These are phyloP conservation scores for Syncephalastrum racemosum DNA, from an alignment of 371 early-diverging fungal species.

Conservation along the genomic window DNA sequence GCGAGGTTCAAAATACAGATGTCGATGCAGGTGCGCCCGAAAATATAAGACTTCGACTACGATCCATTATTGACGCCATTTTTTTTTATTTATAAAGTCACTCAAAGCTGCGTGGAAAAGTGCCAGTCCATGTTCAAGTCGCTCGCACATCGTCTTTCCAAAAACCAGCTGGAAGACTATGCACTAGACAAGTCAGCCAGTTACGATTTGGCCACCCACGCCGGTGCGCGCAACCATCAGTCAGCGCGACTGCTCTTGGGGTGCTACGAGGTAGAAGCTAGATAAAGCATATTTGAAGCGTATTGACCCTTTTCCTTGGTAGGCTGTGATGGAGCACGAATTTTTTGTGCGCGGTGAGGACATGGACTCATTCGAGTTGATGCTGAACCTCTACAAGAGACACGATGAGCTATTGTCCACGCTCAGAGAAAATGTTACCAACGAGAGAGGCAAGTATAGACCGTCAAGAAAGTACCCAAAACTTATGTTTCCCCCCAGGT, in stretches of 20 bases:
- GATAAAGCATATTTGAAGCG: neutral
- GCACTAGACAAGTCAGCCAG: slow-evolving; percentile 56
- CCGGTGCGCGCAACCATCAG: slow-evolving; percentile 52
- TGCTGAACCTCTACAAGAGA: slow-evolving; percentile 39
- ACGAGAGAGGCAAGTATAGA: slow-evolving; percentile 28
- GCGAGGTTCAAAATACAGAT: slow-evolving; percentile 2
- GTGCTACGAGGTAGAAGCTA: slow-evolving; percentile 47
- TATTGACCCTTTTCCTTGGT: neutral
- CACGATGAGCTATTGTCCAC: slow-evolving; percentile 25
- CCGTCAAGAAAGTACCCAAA: neutral
- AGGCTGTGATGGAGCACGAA: slow-evolving; percentile 47
- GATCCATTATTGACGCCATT: slow-evolving; percentile 15
- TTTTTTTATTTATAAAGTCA: slow-evolving; percentile 5
- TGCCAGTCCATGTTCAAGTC: slow-evolving; percentile 9
- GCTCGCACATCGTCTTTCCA: slow-evolving; percentile 28
- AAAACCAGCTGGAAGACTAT: slow-evolving; percentile 53
- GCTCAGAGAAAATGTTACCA: slow-evolving; percentile 28
- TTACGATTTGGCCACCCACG: slow-evolving; percentile 48
- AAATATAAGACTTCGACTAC: neutral
- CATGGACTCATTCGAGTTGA: slow-evolving; percentile 24
- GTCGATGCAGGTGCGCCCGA: too few species aligned
- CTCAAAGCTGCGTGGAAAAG: slow-evolving; percentile 7
- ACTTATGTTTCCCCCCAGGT: slow-evolving; percentile 13
- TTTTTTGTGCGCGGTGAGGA: slow-evolving; percentile 21
- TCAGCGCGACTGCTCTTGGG: slow-evolving; percentile 47